Conservation (phyloP, 331 rosid species). For the Malus hybrid region DNA sequence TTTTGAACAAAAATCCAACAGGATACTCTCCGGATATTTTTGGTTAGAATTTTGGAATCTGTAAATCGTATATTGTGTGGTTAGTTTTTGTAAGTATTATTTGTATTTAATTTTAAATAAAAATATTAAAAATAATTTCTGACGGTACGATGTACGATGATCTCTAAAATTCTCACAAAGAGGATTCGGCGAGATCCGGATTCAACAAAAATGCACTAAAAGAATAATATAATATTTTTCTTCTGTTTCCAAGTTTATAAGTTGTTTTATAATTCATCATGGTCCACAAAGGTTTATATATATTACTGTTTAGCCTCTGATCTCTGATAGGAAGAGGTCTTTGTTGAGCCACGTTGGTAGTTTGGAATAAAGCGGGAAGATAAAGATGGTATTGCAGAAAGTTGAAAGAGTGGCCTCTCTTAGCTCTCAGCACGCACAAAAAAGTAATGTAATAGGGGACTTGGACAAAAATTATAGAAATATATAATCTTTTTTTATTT, state of each 20-base stretch:
- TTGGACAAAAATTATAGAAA: background rate
- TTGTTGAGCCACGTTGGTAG: conserved; percentile 48
- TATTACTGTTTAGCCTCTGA: background rate
- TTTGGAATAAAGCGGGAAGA: conserved; percentile 39
- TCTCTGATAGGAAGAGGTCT: conserved; percentile 29
- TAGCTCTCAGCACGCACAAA: background rate
- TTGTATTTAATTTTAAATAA: no score
- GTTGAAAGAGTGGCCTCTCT: conserved; percentile 12
- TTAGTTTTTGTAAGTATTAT: accelerated
- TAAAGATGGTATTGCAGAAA: conserved; percentile 16
- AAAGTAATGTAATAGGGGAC: conserved; percentile 2
- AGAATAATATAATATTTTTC: no score
- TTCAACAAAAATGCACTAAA: no score
- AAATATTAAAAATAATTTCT: no score
- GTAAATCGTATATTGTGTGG: accelerated
- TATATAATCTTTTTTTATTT: background rate
- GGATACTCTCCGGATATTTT: no score
- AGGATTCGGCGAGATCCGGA: no score
- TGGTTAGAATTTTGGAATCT: accelerated
- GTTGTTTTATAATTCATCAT: no score
- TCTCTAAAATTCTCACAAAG: no score
- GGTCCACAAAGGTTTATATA: no score
- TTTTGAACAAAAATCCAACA: no score
- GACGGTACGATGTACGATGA: accelerated
- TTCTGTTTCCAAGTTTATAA: no score